A percentile compares a stretch with the other conserved stretches of the same genome.
These are phyloP conservation scores for Chaetomium olivaceum DNA, from an alignment of 2,329 filamentous ascomycete species.

Conservation along the genomic window DNA sequence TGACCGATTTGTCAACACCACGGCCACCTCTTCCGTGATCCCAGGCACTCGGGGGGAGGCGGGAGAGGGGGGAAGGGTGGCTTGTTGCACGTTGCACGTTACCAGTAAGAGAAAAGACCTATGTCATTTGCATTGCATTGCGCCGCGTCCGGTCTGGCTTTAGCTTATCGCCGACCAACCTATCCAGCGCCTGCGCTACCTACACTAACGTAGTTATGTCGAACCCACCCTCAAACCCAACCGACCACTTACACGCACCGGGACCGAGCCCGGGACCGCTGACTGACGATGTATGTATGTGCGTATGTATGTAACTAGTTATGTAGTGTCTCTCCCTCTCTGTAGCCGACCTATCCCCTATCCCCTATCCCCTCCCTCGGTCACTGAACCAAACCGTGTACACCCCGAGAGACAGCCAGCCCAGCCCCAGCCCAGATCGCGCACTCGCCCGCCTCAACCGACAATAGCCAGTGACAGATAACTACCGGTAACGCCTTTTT, in stretches of 20 bases:
- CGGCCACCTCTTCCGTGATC: neutral
- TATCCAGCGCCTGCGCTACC: neutral
- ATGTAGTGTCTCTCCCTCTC: neutral
- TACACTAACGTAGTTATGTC: neutral
- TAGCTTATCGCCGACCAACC: neutral
- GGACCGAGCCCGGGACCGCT: neutral
- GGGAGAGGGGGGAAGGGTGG: too few species aligned
- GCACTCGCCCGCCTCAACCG: neutral
- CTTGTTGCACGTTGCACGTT: neutral
- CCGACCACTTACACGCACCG: neutral
- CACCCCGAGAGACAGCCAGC: neutral
- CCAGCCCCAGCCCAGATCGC: neutral
- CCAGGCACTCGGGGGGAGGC: neutral
- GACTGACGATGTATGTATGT: neutral
- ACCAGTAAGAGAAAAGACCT: neutral
- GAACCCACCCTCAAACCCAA: neutral
- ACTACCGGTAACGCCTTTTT: neutral
- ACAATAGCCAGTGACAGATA: neutral
- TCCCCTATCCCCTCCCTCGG: neutral
- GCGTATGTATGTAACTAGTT: neutral
- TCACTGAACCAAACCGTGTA: neutral
- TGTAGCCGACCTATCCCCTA: too few species aligned
- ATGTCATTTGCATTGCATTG: neutral
- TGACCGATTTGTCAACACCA: constrained; percentile 13
- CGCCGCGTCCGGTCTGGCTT: too few species aligned